phyloP scores from a whole-genome alignment of 2,329 filamentous ascomycete species.

The Scleromitrula shiraiana region DNA sequence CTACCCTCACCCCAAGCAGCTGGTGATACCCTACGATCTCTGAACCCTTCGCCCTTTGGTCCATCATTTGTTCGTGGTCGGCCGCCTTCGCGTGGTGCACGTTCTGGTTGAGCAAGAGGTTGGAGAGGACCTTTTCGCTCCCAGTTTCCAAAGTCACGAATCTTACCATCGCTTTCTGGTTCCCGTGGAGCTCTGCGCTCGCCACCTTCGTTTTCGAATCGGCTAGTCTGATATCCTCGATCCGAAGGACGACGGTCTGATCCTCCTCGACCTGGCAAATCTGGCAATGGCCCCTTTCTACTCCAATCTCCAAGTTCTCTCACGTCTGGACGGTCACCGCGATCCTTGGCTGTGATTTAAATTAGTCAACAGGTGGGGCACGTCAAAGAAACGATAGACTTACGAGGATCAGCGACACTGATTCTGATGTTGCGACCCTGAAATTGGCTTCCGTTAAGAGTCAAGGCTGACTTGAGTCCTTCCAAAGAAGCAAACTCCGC shows the following conservation, averaged over 20 bases:
- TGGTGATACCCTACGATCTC: conserved; percentile 60
- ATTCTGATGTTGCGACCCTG: conserved; percentile 86
- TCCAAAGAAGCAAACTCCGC: conserved; percentile 87
- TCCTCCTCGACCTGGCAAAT: conserved; percentile 51
- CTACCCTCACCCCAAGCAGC: conserved; percentile 68
- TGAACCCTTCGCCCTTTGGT: conserved; percentile 48
- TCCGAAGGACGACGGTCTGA: conserved; percentile 41
- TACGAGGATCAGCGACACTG: conserved; percentile 96
- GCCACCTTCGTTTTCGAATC: conserved; percentile 41
- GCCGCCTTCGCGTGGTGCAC: conserved; percentile 48
- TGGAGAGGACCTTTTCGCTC: conserved; percentile 89
- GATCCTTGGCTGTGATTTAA: conserved; percentile 71
- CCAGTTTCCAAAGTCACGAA: conserved; percentile 82
- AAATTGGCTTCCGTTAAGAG: conserved; percentile 72
- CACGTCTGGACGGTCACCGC: conserved; percentile 53
- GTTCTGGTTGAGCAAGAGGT: conserved; percentile 51
- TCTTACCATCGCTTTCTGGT: conserved; percentile 62
- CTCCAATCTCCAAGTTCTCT: conserved; percentile 88
- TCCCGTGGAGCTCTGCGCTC: conserved; percentile 66
- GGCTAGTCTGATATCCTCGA: conserved; percentile 33
- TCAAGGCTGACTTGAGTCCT: conserved; percentile 83
- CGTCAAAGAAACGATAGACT: conserved; percentile 35
- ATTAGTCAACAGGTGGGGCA: conserved; percentile 13
- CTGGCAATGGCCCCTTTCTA: conserved; percentile 81
- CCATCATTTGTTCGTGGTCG: conserved; percentile 53